A percentile compares a stretch with the other conserved stretches of the same genome.
phyloP scores from a whole-genome alignment of 2,329 filamentous ascomycete species.

The Aspergillus felis region DNA sequence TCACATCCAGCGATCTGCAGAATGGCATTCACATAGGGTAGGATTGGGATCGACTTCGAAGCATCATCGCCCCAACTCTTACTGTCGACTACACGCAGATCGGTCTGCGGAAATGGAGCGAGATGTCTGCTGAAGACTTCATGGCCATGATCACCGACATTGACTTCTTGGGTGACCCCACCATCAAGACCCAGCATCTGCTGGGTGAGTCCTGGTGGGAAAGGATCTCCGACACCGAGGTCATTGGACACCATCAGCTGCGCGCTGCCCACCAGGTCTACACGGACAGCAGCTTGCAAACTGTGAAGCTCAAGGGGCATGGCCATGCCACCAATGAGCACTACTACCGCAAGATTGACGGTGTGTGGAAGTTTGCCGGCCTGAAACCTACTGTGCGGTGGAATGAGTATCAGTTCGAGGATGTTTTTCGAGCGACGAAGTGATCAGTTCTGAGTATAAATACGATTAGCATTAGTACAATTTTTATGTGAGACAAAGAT shows the following conservation, averaged over 20 bases:
- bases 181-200: constrained; percentile 63
- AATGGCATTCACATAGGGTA: constrained; percentile 8
- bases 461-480: not conserved
- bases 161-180: constrained; percentile 57
- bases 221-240: constrained; percentile 54
- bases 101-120: constrained; percentile 57
- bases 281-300: constrained; percentile 45
- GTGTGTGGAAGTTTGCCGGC: constrained; percentile 61
- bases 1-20: not conserved
- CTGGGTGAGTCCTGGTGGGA: constrained; percentile 59
- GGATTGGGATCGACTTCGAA: constrained; percentile 40
- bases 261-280: constrained; percentile 62
- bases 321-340: constrained; percentile 56
- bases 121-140: constrained; percentile 60
- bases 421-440: not conserved
- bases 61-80: constrained; percentile 41
- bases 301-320: constrained; percentile 57
- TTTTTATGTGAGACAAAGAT: no score
- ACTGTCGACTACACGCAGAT: constrained; percentile 65
- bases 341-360: constrained; percentile 56
- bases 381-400: constrained; percentile 55
- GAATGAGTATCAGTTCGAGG: constrained; percentile 38
- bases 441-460: not conserved
- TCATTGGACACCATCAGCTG: constrained; percentile 59
- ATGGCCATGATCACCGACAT: constrained; percentile 56